A percentile compares a stretch with the other conserved stretches of the same genome.
These are phyloP conservation scores for Arachis hypogaea DNA, from an alignment of 306 rosid species.

Conservation along the genomic window DNA sequence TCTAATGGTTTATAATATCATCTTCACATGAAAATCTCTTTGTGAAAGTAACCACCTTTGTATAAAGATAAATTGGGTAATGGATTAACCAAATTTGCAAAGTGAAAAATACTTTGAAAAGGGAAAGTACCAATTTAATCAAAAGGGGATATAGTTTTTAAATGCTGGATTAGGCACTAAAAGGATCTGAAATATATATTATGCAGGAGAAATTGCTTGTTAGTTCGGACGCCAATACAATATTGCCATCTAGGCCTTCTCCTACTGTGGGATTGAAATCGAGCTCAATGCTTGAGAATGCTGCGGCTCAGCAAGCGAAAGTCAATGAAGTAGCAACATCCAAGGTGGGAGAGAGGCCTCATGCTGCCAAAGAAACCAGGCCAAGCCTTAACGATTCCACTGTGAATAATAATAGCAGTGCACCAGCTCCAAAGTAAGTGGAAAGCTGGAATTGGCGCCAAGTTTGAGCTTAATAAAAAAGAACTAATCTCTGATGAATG, in stretches of 20 bases:
- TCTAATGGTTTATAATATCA: no score
- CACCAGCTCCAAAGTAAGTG: slow-evolving; percentile 81
- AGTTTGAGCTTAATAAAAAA: slow-evolving; percentile 34
- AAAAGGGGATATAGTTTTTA: slow-evolving; percentile 18
- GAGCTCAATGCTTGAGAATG: slow-evolving; percentile 60
- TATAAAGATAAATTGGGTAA: no score
- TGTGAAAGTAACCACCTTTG: no score
- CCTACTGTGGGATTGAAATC: slow-evolving; percentile 37
- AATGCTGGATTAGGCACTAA: slow-evolving; percentile 17
- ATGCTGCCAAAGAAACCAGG: slow-evolving; percentile 49
- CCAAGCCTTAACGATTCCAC: slow-evolving; percentile 44
- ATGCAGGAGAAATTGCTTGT: slow-evolving; percentile 63
- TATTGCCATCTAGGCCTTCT: background rate
- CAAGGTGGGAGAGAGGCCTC: slow-evolving; percentile 57
- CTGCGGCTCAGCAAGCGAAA: slow-evolving; percentile 51
- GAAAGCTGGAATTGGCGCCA: slow-evolving; percentile 24
- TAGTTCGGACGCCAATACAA: slow-evolving; percentile 44
- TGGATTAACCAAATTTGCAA: no score
- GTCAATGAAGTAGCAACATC: slow-evolving; percentile 51
- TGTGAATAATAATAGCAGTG: slow-evolving; percentile 53
- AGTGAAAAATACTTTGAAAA: no score
- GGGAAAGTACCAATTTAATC: slow-evolving; percentile 12
- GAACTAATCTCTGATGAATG: slow-evolving; percentile 2
- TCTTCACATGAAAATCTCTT: no score
- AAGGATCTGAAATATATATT: slow-evolving; percentile 12